Evolutionary conservation across 768 basidiomycete species (phyloP), one percentile per base, ranked within the genome.

Genomic region (Lentinula detonsa): DNA sequence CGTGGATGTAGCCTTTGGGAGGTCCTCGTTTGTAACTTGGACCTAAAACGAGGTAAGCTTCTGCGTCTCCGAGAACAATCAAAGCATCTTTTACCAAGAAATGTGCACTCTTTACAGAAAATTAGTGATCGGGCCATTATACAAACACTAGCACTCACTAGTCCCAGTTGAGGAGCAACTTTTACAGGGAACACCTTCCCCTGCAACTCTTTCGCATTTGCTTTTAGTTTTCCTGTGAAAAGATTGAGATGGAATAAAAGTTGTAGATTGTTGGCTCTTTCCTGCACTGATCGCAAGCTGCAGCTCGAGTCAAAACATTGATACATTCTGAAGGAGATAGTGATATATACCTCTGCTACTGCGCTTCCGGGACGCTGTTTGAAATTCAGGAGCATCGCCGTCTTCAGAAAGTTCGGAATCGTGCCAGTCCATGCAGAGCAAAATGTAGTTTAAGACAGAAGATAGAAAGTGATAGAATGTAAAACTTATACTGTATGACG

Each of bases 1-100:
- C 93, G 70, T 94, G 90, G 54, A 95, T 94, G 70, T 95, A 95
- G 18, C 93, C 93, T 68, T 92, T 92, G 5, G 91, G 90, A 9
- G 90, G 90, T 9, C 92, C 93, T 8, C 92, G 86, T 69, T 89
- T 90, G 71, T 87, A 88, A 68, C 87, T 90, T 0, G 88, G 88
- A 49, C 87, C 90, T 91, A 59, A 13, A 49, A 34, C 55, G 45
- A 23, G 16, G 37, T 55, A 60, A 59, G 42, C 11, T 15, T 31
- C 13, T 21, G 4, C 28, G 16, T 11, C 23, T 43, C 28, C 39
- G 23, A 13, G 7, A 3, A 39, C 13, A 33, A n/a, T 1, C 9
- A 45, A 23, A 61, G 42, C 2, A 16, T 37, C 33, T 35, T 23
- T 62, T 71, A 85, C 85, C 85, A 66, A 86, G 74, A 72, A 84